phyloP scores from a whole-genome alignment of 1,284 basidiomycete genomes.

The Trichosporon inkin region DNA sequence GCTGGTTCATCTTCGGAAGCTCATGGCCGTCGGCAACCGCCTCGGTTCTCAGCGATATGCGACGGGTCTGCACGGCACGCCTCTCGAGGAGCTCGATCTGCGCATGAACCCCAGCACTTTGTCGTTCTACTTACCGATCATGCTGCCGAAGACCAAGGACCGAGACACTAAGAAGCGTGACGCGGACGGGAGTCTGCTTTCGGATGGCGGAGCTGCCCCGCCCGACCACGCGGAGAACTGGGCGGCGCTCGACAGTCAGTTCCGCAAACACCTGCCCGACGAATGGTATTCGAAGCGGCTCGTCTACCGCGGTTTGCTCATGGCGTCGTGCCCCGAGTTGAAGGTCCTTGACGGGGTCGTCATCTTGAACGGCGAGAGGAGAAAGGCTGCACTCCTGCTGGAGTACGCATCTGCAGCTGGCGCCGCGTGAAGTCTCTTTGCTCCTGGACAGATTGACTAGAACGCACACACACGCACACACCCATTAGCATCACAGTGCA shows the following conservation, averaged over 20 bases:
- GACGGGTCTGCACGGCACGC: constrained; percentile 61
- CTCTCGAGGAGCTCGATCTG: constrained; percentile 81
- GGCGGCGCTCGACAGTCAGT: constrained; percentile 74
- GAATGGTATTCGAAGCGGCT: constrained; percentile 76
- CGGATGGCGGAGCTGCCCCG: too few species aligned
- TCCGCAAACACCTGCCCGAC: constrained; percentile 82
- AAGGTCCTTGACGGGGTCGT: constrained; percentile 74
- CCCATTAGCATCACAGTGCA: too few species aligned
- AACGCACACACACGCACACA: neutral
- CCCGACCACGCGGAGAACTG: constrained; percentile 26
- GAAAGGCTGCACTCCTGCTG: constrained; percentile 69
- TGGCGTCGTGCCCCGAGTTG: constrained; percentile 65
- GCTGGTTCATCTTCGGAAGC: constrained; percentile 69
- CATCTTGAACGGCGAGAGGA: constrained; percentile 71
- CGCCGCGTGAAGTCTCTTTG: neutral
- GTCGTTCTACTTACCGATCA: constrained; percentile 85
- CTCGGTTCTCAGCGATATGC: constrained; percentile 61
- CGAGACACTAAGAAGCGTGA: neutral
- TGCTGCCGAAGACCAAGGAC: constrained; percentile 52
- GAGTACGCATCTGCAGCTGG: constrained; percentile 20
- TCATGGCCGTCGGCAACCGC: constrained; percentile 79
- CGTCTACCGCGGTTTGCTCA: constrained; percentile 79
- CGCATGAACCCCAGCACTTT: constrained; percentile 92
- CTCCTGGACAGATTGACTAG: too few species aligned
- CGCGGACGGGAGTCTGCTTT: constrained; percentile 6